phyloP scores from a whole-genome alignment of 495 filamentous ascomycete genomes.

The Mytilinidion resinicola region DNA sequence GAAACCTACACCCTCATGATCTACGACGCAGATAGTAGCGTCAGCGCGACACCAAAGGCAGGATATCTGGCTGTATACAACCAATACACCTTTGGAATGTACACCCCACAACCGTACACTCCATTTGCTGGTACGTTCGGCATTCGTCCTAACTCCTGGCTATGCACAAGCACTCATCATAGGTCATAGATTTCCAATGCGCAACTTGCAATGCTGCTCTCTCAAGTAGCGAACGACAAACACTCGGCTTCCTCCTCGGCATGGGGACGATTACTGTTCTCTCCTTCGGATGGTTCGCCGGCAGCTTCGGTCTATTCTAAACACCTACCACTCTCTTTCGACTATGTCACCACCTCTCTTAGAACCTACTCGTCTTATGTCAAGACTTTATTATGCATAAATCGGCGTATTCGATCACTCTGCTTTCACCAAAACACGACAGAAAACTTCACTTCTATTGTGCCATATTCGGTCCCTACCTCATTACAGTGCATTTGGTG shows the following conservation, averaged over 20 bases:
- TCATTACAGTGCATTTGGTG: background rate
- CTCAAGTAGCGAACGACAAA: constrained; percentile 56
- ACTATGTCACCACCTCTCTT: background rate
- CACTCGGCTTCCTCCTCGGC: constrained; percentile 63
- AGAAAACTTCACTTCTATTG: background rate
- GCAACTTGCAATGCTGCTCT: constrained; percentile 69
- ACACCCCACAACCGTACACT: constrained; percentile 59
- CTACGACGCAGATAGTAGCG: constrained; percentile 60
- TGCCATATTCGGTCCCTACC: constrained; percentile 1
- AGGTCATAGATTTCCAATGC: constrained; percentile 46
- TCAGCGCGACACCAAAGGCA: constrained; percentile 56
- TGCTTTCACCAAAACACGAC: background rate
- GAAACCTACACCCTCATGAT: constrained; percentile 82
- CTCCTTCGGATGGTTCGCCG: constrained; percentile 86
- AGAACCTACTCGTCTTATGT: background rate
- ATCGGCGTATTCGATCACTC: background rate
- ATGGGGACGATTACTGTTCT: constrained; percentile 72
- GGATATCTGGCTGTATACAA: constrained; percentile 65
- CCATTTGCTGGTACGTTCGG: constrained; percentile 51
- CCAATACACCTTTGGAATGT: constrained; percentile 74
- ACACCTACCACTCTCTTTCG: background rate
- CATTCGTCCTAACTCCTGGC: background rate
- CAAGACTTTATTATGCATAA: background rate
- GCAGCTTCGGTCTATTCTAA: constrained; percentile 57
- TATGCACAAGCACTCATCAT: background rate